Evolutionary conservation across 2,329 filamentous ascomycete species (phyloP).

Genomic region (Talaromyces islandicus): DNA sequence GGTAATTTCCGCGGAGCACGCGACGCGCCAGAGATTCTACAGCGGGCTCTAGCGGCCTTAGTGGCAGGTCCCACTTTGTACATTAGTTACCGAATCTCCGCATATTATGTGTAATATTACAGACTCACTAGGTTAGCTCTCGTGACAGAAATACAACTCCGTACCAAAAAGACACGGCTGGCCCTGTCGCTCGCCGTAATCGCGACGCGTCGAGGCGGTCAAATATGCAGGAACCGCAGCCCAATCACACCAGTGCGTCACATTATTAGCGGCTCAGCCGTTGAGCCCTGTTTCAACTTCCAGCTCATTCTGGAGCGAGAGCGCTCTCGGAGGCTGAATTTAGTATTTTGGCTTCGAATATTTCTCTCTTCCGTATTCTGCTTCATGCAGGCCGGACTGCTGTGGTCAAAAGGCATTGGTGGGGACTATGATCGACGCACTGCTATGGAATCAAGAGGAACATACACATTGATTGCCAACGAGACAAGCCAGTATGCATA

Average conservation of each 20-base stretch:
- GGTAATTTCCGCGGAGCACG: neutral
- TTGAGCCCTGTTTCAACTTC: neutral
- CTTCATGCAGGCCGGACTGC: neutral
- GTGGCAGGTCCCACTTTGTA: neutral
- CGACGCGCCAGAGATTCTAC: neutral
- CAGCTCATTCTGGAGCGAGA: neutral
- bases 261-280: neutral
- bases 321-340: neutral
- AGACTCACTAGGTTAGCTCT: neutral
- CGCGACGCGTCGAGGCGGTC: neutral
- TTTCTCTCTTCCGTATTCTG: neutral
- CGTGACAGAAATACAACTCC: neutral
- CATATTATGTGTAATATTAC: neutral
- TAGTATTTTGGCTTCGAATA: neutral
- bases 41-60: neutral
- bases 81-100: neutral
- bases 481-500: slow-evolving; percentile 4
- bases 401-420: slow-evolving; percentile 7
- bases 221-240: neutral
- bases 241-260: neutral
- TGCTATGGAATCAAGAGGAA: slow-evolving; percentile 7
- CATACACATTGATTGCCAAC: neutral
- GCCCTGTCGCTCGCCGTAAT: neutral
- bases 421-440: slow-evolving; percentile 4
- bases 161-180: neutral